Percentiles rank a stretch among this genome's conserved stretches.
phyloP scores from a whole-genome alignment of 208 protist species.

The Sergeia podlipaevii region DNA sequence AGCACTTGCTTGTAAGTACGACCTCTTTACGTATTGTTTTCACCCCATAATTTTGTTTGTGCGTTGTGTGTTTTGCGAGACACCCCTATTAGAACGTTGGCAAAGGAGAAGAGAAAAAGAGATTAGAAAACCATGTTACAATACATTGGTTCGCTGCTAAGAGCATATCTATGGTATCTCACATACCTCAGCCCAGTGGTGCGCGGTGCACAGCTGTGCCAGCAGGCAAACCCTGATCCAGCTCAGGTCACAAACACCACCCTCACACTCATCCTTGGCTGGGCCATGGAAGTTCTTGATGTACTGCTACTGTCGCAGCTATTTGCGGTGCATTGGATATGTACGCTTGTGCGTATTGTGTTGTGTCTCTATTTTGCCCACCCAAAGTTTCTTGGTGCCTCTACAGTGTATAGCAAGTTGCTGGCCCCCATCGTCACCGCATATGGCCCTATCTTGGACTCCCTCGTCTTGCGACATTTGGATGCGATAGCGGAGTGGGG shows the following conservation, averaged over 20 bases:
- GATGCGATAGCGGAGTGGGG: slow-evolving; percentile 41
- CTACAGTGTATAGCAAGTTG: slow-evolving; percentile 39
- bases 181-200: slow-evolving; percentile 64
- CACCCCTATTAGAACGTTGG: no score
- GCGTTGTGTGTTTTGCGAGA: no score
- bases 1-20: no score
- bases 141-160: slow-evolving; percentile 10
- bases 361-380: slow-evolving; percentile 61
- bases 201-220: slow-evolving; percentile 54
- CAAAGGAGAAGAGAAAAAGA: no score
- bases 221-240: slow-evolving; percentile 23
- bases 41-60: no score
- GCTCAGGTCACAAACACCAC: slow-evolving; percentile 60
- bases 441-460: slow-evolving; percentile 53
- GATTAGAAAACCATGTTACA: no score
- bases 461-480: slow-evolving; percentile 47
- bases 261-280: slow-evolving; percentile 66
- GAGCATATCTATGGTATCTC: slow-evolving; percentile 44
- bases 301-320: slow-evolving; percentile 48
- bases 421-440: slow-evolving; percentile 35
- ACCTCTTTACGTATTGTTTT: no score
- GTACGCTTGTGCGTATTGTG: slow-evolving; percentile 47
- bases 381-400: slow-evolving; percentile 52
- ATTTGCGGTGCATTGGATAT: slow-evolving; percentile 52
- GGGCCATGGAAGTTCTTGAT: slow-evolving; percentile 56